Conservation (phyloP, 108 stramenopile species). For the Mediolabrus comicus region DNA sequence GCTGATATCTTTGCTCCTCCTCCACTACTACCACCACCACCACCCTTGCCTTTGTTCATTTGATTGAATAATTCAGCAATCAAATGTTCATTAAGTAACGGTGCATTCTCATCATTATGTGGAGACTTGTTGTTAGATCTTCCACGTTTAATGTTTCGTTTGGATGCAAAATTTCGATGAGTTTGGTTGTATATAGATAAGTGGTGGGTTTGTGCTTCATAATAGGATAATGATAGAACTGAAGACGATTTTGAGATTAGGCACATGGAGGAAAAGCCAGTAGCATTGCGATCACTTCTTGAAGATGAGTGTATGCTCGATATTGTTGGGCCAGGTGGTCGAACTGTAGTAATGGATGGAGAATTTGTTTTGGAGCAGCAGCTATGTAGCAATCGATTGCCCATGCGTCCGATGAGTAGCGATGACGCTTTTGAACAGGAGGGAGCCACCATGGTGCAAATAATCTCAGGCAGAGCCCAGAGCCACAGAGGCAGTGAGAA, state of each 20-base stretch:
- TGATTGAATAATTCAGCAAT: slow-evolving; percentile 27
- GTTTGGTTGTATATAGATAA: too few relatives aligned
- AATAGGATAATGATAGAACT: too few relatives aligned
- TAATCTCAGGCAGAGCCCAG: neutral
- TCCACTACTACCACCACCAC: neutral
- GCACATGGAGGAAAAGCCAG: too few relatives aligned
- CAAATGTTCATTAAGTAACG: slow-evolving; percentile 39
- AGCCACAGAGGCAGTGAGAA: too few relatives aligned
- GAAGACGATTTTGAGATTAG: too few relatives aligned
- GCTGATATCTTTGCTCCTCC: slow-evolving; percentile 16
- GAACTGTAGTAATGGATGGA: neutral
- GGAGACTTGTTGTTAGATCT: neutral
- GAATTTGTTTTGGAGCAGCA: neutral
- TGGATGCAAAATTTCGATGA: neutral
- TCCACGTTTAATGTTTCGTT: neutral
- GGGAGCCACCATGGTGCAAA: neutral
- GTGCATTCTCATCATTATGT: slow-evolving; percentile 23
- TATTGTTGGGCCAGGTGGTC: neutral
- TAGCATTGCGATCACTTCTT: too few relatives aligned
- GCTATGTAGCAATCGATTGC: neutral
- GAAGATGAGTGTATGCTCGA: neutral
- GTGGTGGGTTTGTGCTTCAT: too few relatives aligned
- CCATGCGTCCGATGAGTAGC: neutral
- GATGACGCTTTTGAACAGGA: neutral
- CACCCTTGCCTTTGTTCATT: neutral